These are phyloP conservation scores for Platanthera zijinensis DNA, from an alignment of 106 monocot genomes.

Conservation along the genomic window DNA sequence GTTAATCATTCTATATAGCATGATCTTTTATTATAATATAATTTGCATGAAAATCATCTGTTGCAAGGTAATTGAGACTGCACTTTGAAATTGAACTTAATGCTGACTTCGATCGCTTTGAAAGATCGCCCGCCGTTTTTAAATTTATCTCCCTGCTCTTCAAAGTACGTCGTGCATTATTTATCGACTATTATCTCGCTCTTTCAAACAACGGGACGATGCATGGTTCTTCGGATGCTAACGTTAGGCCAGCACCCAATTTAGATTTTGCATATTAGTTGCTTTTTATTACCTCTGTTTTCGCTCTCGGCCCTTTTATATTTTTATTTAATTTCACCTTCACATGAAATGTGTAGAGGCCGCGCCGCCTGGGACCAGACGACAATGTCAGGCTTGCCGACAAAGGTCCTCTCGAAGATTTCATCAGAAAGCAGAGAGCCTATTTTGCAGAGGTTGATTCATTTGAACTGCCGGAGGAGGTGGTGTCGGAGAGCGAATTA, in stretches of 20 bases:
- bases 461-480: conserved; percentile 43
- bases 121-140: too few species aligned
- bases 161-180: too few species aligned
- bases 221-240: background rate
- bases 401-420: conserved; percentile 24
- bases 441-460: conserved; percentile 51
- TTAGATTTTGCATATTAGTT: background rate
- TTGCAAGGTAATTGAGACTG: too few species aligned
- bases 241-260: background rate
- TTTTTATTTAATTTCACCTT: background rate
- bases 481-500: conserved; percentile 38
- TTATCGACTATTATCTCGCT: too few species aligned
- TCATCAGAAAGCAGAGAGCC: conserved; percentile 42
- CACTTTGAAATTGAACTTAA: too few species aligned
- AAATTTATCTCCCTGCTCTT: too few species aligned
- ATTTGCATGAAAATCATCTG: too few species aligned
- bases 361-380: background rate
- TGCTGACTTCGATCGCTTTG: too few species aligned
- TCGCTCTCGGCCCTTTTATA: too few species aligned
- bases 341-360: conserved; percentile 7
- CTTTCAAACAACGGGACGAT: background rate
- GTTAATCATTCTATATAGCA: too few species aligned
- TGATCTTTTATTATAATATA: too few species aligned
- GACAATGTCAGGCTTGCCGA: background rate
- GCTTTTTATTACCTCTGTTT: background rate